These are phyloP conservation scores for Acanthamoeba royreba DNA, from an alignment of 208 protist genomes.

Conservation along the genomic window DNA sequence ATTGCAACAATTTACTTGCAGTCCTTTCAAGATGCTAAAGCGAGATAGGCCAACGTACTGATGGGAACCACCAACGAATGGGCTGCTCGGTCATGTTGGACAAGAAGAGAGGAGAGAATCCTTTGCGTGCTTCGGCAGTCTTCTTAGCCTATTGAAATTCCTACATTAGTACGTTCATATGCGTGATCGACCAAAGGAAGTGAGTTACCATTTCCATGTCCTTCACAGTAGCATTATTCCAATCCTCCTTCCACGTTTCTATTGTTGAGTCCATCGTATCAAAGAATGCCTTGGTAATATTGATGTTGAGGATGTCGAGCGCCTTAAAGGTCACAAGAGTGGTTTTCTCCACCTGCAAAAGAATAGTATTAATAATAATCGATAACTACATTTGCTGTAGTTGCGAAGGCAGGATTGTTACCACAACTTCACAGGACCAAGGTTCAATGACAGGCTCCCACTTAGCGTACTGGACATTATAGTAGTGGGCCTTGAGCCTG, in stretches of 20 bases:
- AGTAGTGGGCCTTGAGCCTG: conserved; percentile 13
- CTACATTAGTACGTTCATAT: too few relatives aligned
- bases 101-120: conserved; percentile 8
- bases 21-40: not conserved
- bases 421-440: not conserved
- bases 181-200: not conserved
- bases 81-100: conserved; percentile 12
- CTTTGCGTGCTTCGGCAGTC: conserved; percentile 11
- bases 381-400: too few relatives aligned
- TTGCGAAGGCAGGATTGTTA: not conserved
- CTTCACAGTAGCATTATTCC: not conserved
- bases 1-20: not conserved
- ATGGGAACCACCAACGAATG: conserved; percentile 21
- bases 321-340: not conserved
- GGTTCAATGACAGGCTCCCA: conserved; percentile 46
- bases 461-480: conserved; percentile 35
- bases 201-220: conserved; percentile 24
- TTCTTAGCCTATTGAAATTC: not conserved
- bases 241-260: conserved; percentile 23
- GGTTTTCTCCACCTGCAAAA: conserved; percentile 5
- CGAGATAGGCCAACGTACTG: not conserved
- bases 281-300: conserved; percentile 49
- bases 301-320: not conserved
- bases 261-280: conserved; percentile 43
- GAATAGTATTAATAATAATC: too few relatives aligned